Conservation (phyloP, 2,329 filamentous ascomycete genomes). For the Xylaria sp. region DNA sequence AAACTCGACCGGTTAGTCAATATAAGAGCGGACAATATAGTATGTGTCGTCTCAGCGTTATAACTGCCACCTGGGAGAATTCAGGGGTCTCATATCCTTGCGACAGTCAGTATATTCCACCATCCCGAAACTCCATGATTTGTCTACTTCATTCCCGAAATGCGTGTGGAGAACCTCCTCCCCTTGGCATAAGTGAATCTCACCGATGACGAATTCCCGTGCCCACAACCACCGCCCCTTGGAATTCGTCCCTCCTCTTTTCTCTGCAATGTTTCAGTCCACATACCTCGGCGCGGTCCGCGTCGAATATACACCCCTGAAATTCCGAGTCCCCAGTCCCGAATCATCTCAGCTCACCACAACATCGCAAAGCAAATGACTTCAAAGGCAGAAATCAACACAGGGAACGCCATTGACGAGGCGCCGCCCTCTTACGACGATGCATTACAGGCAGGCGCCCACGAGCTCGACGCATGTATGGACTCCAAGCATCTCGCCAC, state of each 20-base stretch:
- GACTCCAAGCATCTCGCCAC: constrained; percentile 4
- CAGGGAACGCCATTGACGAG: constrained; percentile 1
- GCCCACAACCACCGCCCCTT: not conserved
- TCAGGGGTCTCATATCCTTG: too few species aligned
- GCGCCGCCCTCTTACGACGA: constrained; percentile 23
- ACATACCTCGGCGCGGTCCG: not conserved
- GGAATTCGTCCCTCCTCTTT: not conserved
- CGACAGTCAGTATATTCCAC: too few species aligned
- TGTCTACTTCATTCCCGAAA: too few species aligned
- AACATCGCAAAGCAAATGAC: constrained; percentile 1
- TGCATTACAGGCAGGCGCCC: constrained; percentile 7
- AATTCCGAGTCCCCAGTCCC: too few species aligned
- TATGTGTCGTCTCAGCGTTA: too few species aligned
- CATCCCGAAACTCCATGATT: too few species aligned
- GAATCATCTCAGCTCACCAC: not conserved
- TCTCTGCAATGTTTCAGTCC: not conserved
- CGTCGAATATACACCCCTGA: not conserved
- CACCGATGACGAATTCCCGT: not conserved
- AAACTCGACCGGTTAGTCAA: too few species aligned
- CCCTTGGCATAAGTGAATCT: not conserved
- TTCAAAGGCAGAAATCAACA: not conserved
- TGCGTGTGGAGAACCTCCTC: too few species aligned
- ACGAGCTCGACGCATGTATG: not conserved
- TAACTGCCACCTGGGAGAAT: too few species aligned
- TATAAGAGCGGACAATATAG: too few species aligned